A percentile compares a stretch with the other conserved stretches of the same genome.
phyloP scores from a whole-genome alignment of 2,329 filamentous ascomycete genomes.

The Hymenoscyphus scutula region DNA sequence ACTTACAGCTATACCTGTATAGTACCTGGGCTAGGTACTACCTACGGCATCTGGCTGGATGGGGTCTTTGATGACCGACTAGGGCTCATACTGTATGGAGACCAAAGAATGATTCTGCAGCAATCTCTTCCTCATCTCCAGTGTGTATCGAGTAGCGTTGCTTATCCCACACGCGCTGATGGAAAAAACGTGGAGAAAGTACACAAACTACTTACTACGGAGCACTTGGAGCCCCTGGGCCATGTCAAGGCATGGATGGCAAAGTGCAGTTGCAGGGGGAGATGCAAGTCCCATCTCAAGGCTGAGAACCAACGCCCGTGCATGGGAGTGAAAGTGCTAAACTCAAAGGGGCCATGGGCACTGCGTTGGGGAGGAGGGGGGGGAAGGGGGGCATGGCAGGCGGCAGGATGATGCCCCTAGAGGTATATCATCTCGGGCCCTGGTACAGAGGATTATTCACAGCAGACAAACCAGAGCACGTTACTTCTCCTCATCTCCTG shows the following conservation, averaged over 20 bases:
- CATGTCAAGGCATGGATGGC: neutral
- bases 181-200: neutral
- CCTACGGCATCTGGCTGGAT: neutral
- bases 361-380: slow-evolving; percentile 11
- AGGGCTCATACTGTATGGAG: neutral
- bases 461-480: slow-evolving; percentile 12
- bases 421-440: slow-evolving; percentile 15
- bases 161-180: neutral
- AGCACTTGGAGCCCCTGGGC: neutral
- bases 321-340: slow-evolving; percentile 8
- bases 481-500: slow-evolving; percentile 7
- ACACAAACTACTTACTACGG: neutral
- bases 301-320: slow-evolving; percentile 25
- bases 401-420: slow-evolving; percentile 7
- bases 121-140: neutral
- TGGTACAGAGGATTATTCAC: neutral
- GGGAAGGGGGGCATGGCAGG: neutral
- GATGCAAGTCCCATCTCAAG: slow-evolving; percentile 19
- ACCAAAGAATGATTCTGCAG: neutral
- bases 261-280: neutral
- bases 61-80: neutral
- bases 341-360: neutral
- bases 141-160: neutral
- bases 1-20: neutral
- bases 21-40: neutral